Evolutionary conservation across 1,284 basidiomycete species (phyloP).

Genomic region (Cerioporus squamosus): DNA sequence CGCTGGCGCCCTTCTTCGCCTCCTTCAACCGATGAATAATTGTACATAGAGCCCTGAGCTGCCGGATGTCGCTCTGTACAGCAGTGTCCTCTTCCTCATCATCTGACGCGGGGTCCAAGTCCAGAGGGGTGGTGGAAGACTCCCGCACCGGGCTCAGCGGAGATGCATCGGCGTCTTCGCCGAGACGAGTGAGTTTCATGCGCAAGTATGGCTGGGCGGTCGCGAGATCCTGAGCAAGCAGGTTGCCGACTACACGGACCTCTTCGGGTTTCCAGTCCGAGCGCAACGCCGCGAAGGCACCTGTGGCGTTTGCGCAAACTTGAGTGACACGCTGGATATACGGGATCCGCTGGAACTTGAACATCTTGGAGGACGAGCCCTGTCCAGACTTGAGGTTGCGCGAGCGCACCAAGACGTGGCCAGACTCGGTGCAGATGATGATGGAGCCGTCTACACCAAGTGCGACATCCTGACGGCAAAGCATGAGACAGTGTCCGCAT

Average conservation of each 20-base stretch:
- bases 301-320: slow-evolving; percentile 88
- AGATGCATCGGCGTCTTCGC: not conserved
- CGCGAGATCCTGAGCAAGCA: slow-evolving; percentile 72
- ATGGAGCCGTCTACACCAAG: slow-evolving; percentile 88
- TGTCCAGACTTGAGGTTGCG: slow-evolving; percentile 53
- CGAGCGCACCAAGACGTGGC: slow-evolving; percentile 89
- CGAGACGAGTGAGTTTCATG: not conserved
- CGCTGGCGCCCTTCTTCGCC: slow-evolving; percentile 17
- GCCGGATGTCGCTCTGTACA: slow-evolving; percentile 54
- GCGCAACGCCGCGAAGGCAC: slow-evolving; percentile 87
- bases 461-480: slow-evolving; percentile 72
- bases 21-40: slow-evolving; percentile 38
- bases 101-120: slow-evolving; percentile 13
- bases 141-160: not conserved
- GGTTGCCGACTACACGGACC: slow-evolving; percentile 64
- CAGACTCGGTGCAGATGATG: slow-evolving; percentile 92
- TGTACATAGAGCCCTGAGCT: slow-evolving; percentile 46
- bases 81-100: slow-evolving; percentile 45
- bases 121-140: not conserved
- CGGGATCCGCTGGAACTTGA: slow-evolving; percentile 85
- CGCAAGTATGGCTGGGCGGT: slow-evolving; percentile 60
- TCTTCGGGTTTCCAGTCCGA: slow-evolving; percentile 70
- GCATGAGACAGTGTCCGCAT: not conserved
- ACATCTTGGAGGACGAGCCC: slow-evolving; percentile 52
- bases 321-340: slow-evolving; percentile 84